Percentiles rank a stretch among this genome's conserved stretches.
Conservation (phyloP, 306 rosid species). For the Castanospermum australe region DNA sequence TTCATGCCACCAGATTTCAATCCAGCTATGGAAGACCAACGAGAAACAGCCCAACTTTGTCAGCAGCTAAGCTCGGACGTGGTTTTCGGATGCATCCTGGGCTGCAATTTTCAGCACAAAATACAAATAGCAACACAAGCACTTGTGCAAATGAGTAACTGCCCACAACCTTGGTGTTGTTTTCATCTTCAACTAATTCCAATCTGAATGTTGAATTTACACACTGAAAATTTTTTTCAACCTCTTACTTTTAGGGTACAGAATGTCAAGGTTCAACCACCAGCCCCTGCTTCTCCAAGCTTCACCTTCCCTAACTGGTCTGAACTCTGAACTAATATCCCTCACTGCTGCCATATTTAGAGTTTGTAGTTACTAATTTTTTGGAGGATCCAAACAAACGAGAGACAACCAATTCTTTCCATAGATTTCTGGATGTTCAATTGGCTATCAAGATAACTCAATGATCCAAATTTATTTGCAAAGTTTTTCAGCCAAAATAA, state of each 20-base stretch:
- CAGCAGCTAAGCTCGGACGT: background rate
- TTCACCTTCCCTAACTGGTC: background rate
- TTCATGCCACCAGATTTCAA: background rate
- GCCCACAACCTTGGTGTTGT: background rate
- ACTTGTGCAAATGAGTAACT: slow-evolving; percentile 8
- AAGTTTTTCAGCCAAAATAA: too few relatives aligned
- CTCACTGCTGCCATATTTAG: too few relatives aligned
- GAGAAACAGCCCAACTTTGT: background rate
- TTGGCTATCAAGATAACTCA: too few relatives aligned
- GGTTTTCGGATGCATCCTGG: slow-evolving; percentile 6
- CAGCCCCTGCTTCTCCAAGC: background rate
- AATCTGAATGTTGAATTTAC: background rate
- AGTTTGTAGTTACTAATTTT: too few relatives aligned
- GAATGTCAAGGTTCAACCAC: background rate
- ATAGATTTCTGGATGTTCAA: too few relatives aligned
- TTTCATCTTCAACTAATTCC: background rate
- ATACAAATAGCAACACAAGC: slow-evolving; percentile 1
- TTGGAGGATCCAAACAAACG: too few relatives aligned
- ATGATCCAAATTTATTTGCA: too few relatives aligned
- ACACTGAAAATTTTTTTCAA: background rate
- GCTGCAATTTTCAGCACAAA: slow-evolving; percentile 14
- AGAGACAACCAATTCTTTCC: too few relatives aligned
- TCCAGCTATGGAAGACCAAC: background rate
- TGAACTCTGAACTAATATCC: background rate
- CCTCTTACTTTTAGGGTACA: background rate